A percentile compares a stretch with the other conserved stretches of the same genome.
phyloP scores from a whole-genome alignment of 2,329 filamentous ascomycete species.

The Rutstroemia sp. region DNA sequence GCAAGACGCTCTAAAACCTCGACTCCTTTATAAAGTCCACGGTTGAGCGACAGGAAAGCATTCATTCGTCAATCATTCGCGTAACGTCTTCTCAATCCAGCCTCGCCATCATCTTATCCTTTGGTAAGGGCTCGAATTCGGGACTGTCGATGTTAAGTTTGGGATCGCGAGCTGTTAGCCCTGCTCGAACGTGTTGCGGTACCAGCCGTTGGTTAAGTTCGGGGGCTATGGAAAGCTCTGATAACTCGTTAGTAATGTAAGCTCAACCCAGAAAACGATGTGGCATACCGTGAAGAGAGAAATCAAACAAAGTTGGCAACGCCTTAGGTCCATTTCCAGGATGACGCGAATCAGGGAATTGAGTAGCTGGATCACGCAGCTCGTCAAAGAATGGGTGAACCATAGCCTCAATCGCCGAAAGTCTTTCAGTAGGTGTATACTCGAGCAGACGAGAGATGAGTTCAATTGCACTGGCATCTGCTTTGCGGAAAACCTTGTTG shows the following conservation, averaged over 20 bases:
- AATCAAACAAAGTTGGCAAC: constrained; percentile 84
- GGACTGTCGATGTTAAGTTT: constrained; percentile 66
- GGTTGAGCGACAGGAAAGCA: constrained; percentile 28
- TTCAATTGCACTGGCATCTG: constrained; percentile 86
- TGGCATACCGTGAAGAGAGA: constrained; percentile 78
- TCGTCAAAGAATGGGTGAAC: constrained; percentile 98
- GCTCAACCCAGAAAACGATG: not conserved
- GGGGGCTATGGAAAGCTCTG: constrained; percentile 94
- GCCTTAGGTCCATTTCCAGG: constrained; percentile 69
- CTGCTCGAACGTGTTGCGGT: constrained; percentile 69
- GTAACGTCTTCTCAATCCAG: constrained; percentile 63
- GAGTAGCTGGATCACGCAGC: constrained; percentile 82
- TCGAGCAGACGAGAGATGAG: constrained; percentile 89
- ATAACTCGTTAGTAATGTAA: constrained; percentile 8
- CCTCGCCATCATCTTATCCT: constrained; percentile 95
- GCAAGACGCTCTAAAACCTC: constrained; percentile 25
- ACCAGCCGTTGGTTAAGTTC: constrained; percentile 83
- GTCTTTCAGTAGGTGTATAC: constrained; percentile 93
- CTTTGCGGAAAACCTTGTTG: constrained; percentile 98
- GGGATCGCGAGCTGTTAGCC: constrained; percentile 62
- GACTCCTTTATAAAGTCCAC: constrained; percentile 22
- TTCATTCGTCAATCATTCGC: constrained; percentile 29
- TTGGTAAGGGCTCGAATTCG: constrained; percentile 83
- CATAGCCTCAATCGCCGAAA: constrained; percentile 93
- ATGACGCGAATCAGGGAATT: constrained; percentile 89